Evolutionary conservation across 2,329 filamentous ascomycete species (phyloP).

Genomic region (Cladosporium sp.): DNA sequence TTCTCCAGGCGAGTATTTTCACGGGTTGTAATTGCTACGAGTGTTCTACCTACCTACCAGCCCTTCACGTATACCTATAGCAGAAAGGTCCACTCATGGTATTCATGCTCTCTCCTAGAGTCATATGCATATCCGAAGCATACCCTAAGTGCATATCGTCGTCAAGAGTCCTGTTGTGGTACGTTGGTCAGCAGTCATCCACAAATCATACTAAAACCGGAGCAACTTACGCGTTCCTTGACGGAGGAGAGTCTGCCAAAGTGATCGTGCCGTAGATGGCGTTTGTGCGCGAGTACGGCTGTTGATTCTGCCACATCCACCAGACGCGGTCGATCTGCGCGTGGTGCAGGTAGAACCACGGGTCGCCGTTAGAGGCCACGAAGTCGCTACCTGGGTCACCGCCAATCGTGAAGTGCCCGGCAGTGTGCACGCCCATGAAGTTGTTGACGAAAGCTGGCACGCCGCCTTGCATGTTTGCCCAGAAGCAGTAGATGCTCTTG

Average conservation of each 20-base stretch:
- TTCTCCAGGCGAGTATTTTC: background rate
- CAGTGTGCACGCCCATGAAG: constrained; percentile 40
- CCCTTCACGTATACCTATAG: constrained; percentile 40
- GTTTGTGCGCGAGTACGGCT: constrained; percentile 32
- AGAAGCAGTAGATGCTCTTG: constrained; percentile 26
- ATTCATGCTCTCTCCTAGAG: constrained; percentile 38
- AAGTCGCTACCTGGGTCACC: constrained; percentile 46
- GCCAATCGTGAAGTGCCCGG: constrained; percentile 47
- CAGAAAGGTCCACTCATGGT: constrained; percentile 48
- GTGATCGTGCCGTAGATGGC: constrained; percentile 32
- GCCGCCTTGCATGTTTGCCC: constrained; percentile 31
- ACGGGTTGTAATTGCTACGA: background rate
- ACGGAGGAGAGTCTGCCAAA: constrained; percentile 31
- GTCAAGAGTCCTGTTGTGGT: constrained; percentile 37
- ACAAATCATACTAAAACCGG: background rate
- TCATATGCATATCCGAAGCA: constrained; percentile 16
- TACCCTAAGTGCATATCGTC: constrained; percentile 41
- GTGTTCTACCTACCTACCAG: background rate
- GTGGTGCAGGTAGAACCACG: constrained; percentile 50
- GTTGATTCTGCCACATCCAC: constrained; percentile 39
- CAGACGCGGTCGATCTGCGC: constrained; percentile 49
- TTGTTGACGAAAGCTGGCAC: constrained; percentile 20
- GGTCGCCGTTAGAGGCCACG: constrained; percentile 46
- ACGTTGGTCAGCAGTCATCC: background rate
- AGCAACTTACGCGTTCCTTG: constrained; percentile 35